Percentiles rank a stretch among this genome's conserved stretches.
phyloP scores from a whole-genome alignment of 2,329 filamentous ascomycete species.

The Trichoderma atroviride region DNA sequence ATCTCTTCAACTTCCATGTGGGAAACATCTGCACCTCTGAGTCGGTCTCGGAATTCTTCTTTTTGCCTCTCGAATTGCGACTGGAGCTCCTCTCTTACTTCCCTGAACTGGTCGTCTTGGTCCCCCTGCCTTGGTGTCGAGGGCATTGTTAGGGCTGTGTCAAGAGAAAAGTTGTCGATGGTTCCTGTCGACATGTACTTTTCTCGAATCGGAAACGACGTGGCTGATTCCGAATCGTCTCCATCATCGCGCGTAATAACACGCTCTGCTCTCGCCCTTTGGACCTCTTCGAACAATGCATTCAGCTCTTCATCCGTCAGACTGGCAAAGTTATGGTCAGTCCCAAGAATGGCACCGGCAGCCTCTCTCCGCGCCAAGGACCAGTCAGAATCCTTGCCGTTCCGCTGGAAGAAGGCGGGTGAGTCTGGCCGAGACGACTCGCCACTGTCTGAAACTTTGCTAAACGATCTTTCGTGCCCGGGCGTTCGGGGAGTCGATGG shows the following conservation, averaged over 20 bases:
- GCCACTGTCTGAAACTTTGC: slow-evolving; percentile 78
- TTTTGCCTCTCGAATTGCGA: slow-evolving; percentile 80
- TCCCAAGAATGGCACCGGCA: slow-evolving; percentile 84
- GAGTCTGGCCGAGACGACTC: slow-evolving; percentile 80
- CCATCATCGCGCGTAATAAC: slow-evolving; percentile 73
- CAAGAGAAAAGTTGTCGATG: slow-evolving; percentile 92
- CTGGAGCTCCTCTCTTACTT: slow-evolving; percentile 82
- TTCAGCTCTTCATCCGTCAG: slow-evolving; percentile 94
- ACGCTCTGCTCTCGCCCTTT: slow-evolving; percentile 77
- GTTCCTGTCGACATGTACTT: slow-evolving; percentile 96
- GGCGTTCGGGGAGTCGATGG: slow-evolving; percentile 63
- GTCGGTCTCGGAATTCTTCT: slow-evolving; percentile 76
- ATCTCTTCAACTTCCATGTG: slow-evolving; percentile 82
- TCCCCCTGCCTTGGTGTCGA: slow-evolving; percentile 83
- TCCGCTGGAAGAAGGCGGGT: slow-evolving; percentile 66
- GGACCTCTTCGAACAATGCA: slow-evolving; percentile 89
- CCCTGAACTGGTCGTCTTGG: slow-evolving; percentile 72
- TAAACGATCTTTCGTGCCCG: slow-evolving; percentile 75
- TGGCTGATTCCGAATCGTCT: slow-evolving; percentile 86
- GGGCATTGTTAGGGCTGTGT: slow-evolving; percentile 91
- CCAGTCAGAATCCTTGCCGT: slow-evolving; percentile 87
- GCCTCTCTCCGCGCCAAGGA: slow-evolving; percentile 90
- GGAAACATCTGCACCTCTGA: slow-evolving; percentile 73
- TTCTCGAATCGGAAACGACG: slow-evolving; percentile 84
- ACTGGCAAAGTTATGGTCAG: slow-evolving; percentile 87